phyloP scores from a whole-genome alignment of 2,329 filamentous ascomycete species.

The Epichloe coenophiala region DNA sequence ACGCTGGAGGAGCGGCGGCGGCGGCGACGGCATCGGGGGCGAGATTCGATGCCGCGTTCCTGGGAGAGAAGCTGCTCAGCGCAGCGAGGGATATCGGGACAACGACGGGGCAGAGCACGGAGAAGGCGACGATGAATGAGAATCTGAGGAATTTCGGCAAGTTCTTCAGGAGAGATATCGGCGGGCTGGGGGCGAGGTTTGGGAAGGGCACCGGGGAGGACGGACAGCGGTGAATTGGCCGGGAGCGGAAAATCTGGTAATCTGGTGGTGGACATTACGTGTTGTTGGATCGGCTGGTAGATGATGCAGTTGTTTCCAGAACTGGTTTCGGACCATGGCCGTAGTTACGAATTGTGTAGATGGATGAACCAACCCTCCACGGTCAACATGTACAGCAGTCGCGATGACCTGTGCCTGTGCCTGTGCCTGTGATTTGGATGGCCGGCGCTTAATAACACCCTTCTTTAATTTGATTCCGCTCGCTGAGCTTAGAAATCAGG shows the following conservation, averaged over 20 bases:
- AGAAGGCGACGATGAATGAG: constrained; percentile 70
- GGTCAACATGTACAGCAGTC: not conserved
- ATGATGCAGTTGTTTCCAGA: not conserved
- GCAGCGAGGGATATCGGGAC: constrained; percentile 77
- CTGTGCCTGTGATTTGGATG: too few species aligned
- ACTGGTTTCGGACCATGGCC: not conserved
- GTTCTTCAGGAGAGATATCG: constrained; percentile 84
- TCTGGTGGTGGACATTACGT: too few species aligned
- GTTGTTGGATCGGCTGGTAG: too few species aligned
- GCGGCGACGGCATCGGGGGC: constrained; percentile 25
- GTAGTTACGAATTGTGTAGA: not conserved
- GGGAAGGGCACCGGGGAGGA: constrained; percentile 42
- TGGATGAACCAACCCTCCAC: not conserved
- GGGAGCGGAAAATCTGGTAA: too few species aligned
- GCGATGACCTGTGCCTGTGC: not conserved
- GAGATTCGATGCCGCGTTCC: constrained; percentile 66
- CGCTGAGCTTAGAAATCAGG: constrained; percentile 10
- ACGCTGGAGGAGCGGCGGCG: constrained; percentile 29
- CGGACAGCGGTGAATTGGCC: constrained; percentile 9
- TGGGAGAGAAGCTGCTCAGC: constrained; percentile 80
- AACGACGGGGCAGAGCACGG: constrained; percentile 26
- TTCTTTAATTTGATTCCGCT: too few species aligned
- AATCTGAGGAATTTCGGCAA: constrained; percentile 93
- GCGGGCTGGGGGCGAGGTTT: constrained; percentile 60
- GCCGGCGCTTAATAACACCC: too few species aligned